Conservation (phyloP, 805 yeast genomes). For the Wickerhamomyces sydowiorum region DNA sequence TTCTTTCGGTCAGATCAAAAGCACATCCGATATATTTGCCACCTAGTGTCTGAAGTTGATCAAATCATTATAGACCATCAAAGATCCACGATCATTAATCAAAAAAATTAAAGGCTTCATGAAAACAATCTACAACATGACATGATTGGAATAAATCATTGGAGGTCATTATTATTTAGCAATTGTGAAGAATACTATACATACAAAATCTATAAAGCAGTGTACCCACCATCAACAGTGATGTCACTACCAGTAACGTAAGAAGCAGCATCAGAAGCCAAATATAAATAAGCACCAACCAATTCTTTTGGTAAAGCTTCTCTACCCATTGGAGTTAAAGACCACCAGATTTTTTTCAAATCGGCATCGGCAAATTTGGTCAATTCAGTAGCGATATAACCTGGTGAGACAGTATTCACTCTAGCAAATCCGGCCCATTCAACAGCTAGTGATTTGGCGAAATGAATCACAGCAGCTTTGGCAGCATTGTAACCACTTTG, state of each 20-base stretch:
- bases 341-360: slow-evolving; percentile 42
- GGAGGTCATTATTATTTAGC: too few species aligned
- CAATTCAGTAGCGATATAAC: slow-evolving; percentile 74
- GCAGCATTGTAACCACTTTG: slow-evolving; percentile 87
- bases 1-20: too few species aligned
- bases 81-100: too few species aligned
- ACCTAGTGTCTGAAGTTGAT: too few species aligned
- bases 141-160: too few species aligned
- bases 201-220: slow-evolving; percentile 4
- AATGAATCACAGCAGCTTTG: slow-evolving; percentile 77
- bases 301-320: slow-evolving; percentile 69
- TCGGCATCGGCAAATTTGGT: slow-evolving; percentile 42
- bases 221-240: slow-evolving; percentile 77
- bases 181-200: too few species aligned
- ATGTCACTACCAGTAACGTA: slow-evolving; percentile 77
- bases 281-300: slow-evolving; percentile 72
- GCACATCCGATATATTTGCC: too few species aligned
- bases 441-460: slow-evolving; percentile 72
- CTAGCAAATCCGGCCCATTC: slow-evolving; percentile 87
- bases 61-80: too few species aligned
- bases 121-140: too few species aligned
- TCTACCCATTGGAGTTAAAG: slow-evolving; percentile 62
- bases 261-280: slow-evolving; percentile 77
- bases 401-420: slow-evolving; percentile 82
- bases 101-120: too few species aligned